Percentiles rank a stretch among this genome's conserved stretches.
Conservation (phyloP, 2,329 filamentous ascomycete genomes). For the Dendryphion nanum region DNA sequence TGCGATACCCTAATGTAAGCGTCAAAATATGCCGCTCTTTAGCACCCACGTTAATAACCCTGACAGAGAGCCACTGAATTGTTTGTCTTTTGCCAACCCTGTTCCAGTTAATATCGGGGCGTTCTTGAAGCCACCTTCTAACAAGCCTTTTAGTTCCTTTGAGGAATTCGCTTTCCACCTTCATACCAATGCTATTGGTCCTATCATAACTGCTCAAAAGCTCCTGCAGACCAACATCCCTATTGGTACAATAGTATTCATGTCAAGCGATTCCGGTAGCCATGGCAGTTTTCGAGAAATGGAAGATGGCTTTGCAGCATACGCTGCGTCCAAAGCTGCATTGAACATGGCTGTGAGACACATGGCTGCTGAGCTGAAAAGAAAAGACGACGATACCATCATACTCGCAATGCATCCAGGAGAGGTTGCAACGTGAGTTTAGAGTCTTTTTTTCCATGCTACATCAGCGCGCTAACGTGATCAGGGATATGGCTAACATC, state of each 20-base stretch:
- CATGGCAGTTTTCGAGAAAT: conserved; percentile 51
- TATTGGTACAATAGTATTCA: conserved; percentile 53
- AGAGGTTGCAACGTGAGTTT: conserved; percentile 52
- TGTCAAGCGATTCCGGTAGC: conserved; percentile 58
- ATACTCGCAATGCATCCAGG: conserved; percentile 58
- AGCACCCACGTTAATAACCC: conserved; percentile 16
- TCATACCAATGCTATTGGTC: conserved; percentile 58
- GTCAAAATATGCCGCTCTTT: conserved; percentile 8
- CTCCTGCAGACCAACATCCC: conserved; percentile 49
- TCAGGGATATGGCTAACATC: conserved; percentile 54
- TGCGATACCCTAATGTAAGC: conserved; percentile 57
- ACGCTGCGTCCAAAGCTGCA: conserved; percentile 57
- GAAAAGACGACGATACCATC: conserved; percentile 49
- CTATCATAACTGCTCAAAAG: conserved; percentile 56
- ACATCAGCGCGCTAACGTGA: too few relatives aligned
- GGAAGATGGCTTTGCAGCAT: conserved; percentile 60
- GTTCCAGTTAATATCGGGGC: conserved; percentile 2
- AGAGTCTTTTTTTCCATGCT: too few relatives aligned
- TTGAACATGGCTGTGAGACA: conserved; percentile 57
- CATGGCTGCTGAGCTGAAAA: conserved; percentile 55
- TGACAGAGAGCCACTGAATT: conserved; percentile 51
- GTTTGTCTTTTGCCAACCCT: conserved; percentile 32
- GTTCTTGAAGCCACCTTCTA: too few relatives aligned
- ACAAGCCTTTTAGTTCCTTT: conserved; percentile 54
- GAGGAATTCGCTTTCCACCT: conserved; percentile 55